Base-by-base conservation (phyloP, 2,329 filamentous ascomycete genomes). In the Aspergillus sojae region DNA sequence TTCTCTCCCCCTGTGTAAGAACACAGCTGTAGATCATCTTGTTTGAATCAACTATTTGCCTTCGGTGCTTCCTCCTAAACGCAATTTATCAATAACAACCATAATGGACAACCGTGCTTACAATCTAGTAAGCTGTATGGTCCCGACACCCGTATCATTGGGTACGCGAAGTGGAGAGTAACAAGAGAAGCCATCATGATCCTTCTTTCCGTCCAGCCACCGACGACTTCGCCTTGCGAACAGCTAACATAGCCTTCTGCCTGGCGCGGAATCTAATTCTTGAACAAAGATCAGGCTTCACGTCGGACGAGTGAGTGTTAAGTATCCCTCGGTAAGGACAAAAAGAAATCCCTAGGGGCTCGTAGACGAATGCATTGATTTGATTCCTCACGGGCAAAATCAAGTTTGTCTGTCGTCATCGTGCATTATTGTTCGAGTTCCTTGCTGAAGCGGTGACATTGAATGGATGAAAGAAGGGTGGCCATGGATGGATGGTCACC, bases 111-210 rank as follows among this genome's bases (percentile, higher is more conserved):
- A 55, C 52, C 52, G 32, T 39, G 52, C 52, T 39, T 19, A 55
- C 52, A 55, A 39, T 39, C 52, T 55, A 36, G 21, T 26, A 14
- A 39, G 32, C 34, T 55, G 28, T 34, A 45, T 52, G 59, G 53
- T 57, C 46, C 59, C 53, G 4, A 39, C 14, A 34, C 43, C 53
- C 53, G 53, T 21, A 39, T 61, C 41, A 39, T 54, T 46, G 53
- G 53, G 53, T 41, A 43, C 14, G 57, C 16, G 14, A 56, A 41
- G 59, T 57, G 59, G 59, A 56, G 58, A 61, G 48, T 11, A 23
- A 16, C 45, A 26, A 19, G 39, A 41, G 39, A 41, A 41, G 39
- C 45, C 12, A 48, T 28, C 12, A 48, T 48, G 48, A 5, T 11
- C 5, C 48, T 30, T 54, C 50, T 30, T 55, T 36, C 32, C 16